phyloP scores from a whole-genome alignment of 2,329 filamentous ascomycete genomes.

The Amphichorda felina region DNA sequence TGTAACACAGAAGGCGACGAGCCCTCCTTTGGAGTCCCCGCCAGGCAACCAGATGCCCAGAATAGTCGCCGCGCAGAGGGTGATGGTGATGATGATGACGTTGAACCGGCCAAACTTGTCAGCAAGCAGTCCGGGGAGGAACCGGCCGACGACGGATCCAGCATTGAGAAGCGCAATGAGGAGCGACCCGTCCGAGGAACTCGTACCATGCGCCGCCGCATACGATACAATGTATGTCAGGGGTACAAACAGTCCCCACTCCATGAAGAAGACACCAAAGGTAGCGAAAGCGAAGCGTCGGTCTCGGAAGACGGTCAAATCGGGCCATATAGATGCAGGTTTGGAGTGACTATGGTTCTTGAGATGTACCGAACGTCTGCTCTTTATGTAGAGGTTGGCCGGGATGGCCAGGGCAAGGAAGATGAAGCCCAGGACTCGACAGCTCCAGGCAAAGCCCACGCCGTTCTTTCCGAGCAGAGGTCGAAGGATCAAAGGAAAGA shows the following conservation, averaged over 20 bases:
- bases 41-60: not conserved
- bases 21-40: constrained; percentile 13
- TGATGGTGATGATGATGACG: constrained; percentile 46
- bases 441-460: constrained; percentile 18
- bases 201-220: constrained; percentile 33
- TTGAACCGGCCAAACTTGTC: constrained; percentile 62
- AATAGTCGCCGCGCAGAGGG: constrained; percentile 35
- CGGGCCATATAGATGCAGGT: constrained; percentile 2
- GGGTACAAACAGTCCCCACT: constrained; percentile 35
- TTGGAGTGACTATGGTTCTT: not conserved
- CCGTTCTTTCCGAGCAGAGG: constrained; percentile 11
- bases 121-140: constrained; percentile 48
- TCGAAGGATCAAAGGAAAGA: constrained; percentile 29
- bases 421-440: constrained; percentile 15
- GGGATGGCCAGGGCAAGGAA: constrained; percentile 1
- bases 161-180: constrained; percentile 60
- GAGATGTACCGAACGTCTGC: not conserved
- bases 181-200: constrained; percentile 41
- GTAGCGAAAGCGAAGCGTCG: not conserved
- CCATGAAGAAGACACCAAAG: constrained; percentile 19
- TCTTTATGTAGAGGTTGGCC: constrained; percentile 2
- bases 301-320: constrained; percentile 4
- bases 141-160: constrained; percentile 55
- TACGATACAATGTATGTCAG: constrained; percentile 49
- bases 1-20: constrained; percentile 37